These are phyloP conservation scores for Wallacemonas sp. DNA, from an alignment of 208 protist genomes.

Conservation along the genomic window DNA sequence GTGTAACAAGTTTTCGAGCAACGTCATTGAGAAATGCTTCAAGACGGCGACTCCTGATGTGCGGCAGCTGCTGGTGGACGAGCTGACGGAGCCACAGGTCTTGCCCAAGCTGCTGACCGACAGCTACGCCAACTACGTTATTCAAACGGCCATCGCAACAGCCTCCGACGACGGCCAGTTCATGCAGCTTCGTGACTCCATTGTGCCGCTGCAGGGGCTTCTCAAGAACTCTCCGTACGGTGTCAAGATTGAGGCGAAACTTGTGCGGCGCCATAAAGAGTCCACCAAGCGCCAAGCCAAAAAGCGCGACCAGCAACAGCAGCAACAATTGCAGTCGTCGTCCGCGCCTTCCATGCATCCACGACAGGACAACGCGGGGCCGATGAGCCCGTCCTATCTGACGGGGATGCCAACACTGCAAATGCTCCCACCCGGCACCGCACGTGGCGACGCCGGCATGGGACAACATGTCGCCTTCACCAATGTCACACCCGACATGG, in stretches of 20 bases:
- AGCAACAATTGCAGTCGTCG: constrained; percentile 12
- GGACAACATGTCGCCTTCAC: constrained; percentile 56
- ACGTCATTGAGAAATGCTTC: constrained; percentile 98
- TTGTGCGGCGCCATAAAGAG: constrained; percentile 69
- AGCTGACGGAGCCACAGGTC: constrained; percentile 91
- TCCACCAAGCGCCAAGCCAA: constrained; percentile 41
- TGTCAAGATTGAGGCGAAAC: constrained; percentile 95
- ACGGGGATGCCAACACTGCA: constrained; percentile 29
- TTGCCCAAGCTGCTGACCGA: constrained; percentile 94
- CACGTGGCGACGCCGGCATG: constrained; percentile 18
- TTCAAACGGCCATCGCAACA: constrained; percentile 95
- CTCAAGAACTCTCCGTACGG: constrained; percentile 97
- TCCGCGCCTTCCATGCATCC: constrained; percentile 5
- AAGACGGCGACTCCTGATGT: constrained; percentile 84
- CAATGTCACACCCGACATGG: constrained; percentile 48
- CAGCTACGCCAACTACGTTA: constrained; percentile 98
- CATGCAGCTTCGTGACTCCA: constrained; percentile 90
- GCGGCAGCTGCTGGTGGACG: constrained; percentile 91
- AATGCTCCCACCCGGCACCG: constrained; percentile 26
- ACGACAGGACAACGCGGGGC: constrained; percentile 3
- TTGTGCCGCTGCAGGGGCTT: constrained; percentile 91
- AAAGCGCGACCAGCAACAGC: constrained; percentile 25
- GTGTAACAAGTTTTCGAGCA: constrained; percentile 98
- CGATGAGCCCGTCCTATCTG: constrained; percentile 32
- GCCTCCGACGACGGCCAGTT: constrained; percentile 92